These are phyloP conservation scores for Globisporangium radiosum DNA, from an alignment of 352 stramenopile species.

Conservation along the genomic window DNA sequence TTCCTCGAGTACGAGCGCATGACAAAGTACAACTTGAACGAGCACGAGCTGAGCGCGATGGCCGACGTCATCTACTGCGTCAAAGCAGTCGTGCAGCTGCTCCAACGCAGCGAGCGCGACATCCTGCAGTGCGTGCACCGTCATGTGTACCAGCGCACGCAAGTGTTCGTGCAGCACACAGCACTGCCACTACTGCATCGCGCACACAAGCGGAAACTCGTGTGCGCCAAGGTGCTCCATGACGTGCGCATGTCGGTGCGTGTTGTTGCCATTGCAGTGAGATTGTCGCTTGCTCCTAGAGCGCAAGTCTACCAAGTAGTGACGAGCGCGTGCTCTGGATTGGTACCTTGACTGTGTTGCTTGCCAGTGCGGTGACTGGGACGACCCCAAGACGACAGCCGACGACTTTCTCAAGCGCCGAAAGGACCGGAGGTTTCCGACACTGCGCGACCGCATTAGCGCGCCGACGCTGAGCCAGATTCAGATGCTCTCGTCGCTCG, in stretches of 20 bases:
- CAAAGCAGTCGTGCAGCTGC: constrained; percentile 52
- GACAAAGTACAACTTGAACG: constrained; percentile 64
- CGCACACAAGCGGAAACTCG: constrained; percentile 78
- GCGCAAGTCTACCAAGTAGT: too few relatives aligned
- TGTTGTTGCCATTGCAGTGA: neutral
- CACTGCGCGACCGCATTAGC: constrained; percentile 21
- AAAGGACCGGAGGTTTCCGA: constrained; percentile 36
- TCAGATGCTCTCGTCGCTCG: constrained; percentile 41
- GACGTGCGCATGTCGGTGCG: constrained; percentile 59
- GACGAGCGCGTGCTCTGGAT: too few relatives aligned
- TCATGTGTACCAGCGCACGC: constrained; percentile 54
- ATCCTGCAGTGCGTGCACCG: constrained; percentile 40
- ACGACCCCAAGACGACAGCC: constrained; percentile 23
- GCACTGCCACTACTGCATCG: constrained; percentile 73
- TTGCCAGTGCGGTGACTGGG: constrained; percentile 51
- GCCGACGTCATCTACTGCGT: constrained; percentile 56
- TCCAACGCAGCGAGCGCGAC: constrained; percentile 24
- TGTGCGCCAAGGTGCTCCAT: constrained; percentile 57
- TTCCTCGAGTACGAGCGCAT: constrained; percentile 65
- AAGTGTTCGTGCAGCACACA: constrained; percentile 71
- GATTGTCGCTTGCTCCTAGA: neutral
- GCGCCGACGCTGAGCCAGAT: constrained; percentile 35
- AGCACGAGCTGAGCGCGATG: constrained; percentile 50
- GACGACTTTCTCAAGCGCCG: constrained; percentile 50
- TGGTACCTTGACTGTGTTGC: neutral